phyloP scores from a whole-genome alignment of 2,329 filamentous ascomycete species.

The Sordariomycetes sp. region DNA sequence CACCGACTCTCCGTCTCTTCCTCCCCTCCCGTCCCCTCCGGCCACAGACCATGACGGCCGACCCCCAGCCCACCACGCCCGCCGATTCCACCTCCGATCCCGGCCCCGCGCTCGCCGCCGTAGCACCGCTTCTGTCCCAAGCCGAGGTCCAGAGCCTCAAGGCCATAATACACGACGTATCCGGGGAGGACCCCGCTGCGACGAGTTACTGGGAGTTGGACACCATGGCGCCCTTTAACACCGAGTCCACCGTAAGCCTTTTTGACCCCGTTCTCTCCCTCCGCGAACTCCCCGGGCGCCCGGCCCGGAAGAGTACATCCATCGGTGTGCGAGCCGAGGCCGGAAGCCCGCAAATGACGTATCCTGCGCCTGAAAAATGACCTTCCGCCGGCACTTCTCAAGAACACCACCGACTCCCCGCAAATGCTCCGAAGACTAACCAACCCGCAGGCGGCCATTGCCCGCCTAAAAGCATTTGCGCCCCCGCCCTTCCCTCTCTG shows the following conservation, averaged over 20 bases:
- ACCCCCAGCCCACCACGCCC: not conserved
- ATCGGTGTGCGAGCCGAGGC: not conserved
- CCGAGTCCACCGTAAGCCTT: conserved; percentile 40
- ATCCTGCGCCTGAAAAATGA: not conserved
- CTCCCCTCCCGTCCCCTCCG: not conserved
- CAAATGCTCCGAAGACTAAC: not conserved
- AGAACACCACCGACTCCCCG: not conserved
- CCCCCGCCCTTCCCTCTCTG: conserved; percentile 51
- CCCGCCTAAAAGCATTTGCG: conserved; percentile 48
- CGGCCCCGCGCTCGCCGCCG: not conserved
- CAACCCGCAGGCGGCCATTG: conserved; percentile 42
- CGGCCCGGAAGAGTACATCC: not conserved
- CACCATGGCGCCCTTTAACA: conserved; percentile 46
- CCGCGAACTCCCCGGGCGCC: not conserved
- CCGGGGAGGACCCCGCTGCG: not conserved
- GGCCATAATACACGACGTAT: not conserved
- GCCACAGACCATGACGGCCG: not conserved
- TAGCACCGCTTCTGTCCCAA: not conserved
- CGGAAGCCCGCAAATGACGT: not conserved
- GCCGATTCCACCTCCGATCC: not conserved
- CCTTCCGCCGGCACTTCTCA: not conserved
- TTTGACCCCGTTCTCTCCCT: not conserved
- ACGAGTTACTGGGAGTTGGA: conserved; percentile 41
- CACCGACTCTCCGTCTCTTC: not conserved
- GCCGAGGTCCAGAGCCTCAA: conserved; percentile 4